Evolutionary conservation across 495 filamentous ascomycete species (phyloP), one percentile per base, ranked within the genome.

Genomic region (Tuber melanosporum): DNA sequence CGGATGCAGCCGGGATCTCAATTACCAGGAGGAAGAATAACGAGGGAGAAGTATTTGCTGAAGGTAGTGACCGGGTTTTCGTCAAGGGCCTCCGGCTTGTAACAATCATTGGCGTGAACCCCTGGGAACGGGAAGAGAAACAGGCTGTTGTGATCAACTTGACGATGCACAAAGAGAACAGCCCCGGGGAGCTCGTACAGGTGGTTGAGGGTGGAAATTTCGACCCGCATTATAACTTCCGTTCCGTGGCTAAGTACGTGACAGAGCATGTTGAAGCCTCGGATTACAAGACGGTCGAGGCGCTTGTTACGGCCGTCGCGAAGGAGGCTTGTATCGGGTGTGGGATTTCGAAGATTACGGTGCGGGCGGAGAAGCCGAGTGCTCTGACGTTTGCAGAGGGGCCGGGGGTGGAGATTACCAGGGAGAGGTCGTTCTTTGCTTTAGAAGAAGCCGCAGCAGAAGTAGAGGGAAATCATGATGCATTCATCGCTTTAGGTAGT

Each of bases 401-500:
- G 75, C 87, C 89, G 26, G 89, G 88, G 8, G 87, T 90, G 10
- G 86, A 90, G 81, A 87, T 90, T 72, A 89, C 88, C 43, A 83
- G 88, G 62, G 85, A 85, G 9, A 83, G 85, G 72, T 83, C 84
- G 5, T 89, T 89, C 79, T 88, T 88, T 70, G 72, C 69, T 75
- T 76, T 85, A 47, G 84, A 80, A 71, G 77, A 79, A 22, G 71
- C 71, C n/a, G 78, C 74, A n/a, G 71, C 71, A 2, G 73, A 52
- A 2, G 72, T 75, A 1, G 78, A 75, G 20, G 82, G 79, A 10
- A 76, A 82, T 70, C 89, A 90, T 77, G 86, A 86, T 70, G 94
- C 91, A 0, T 97, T 91, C 80, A 90, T 99, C 79, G 95, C 96
- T 15, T 85, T 99, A 9, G 95, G 95, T 9, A 97, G 95, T 84